phyloP scores from a whole-genome alignment of 495 filamentous ascomycete species.

The Lophiostoma macrostomum region DNA sequence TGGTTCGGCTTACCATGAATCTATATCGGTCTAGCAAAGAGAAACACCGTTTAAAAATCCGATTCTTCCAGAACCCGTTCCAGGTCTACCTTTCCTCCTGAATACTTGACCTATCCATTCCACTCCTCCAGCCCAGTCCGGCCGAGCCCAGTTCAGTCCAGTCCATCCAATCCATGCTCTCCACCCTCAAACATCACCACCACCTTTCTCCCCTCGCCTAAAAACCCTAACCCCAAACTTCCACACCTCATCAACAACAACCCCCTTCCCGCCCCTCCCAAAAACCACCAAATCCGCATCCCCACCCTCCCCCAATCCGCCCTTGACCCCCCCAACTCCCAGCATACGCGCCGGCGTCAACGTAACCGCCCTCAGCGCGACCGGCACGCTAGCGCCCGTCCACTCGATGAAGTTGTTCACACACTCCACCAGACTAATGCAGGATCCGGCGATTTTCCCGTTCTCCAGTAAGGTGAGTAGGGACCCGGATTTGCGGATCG shows the following conservation, averaged over 20 bases:
- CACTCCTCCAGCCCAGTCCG: too few species aligned
- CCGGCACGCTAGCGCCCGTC: slow-evolving; percentile 60
- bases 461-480: slow-evolving; percentile 67
- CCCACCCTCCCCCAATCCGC: slow-evolving; percentile 61
- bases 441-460: slow-evolving; percentile 67
- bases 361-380: slow-evolving; percentile 68
- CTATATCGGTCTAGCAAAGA: too few species aligned
- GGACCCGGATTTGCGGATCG: slow-evolving; percentile 64
- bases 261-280: slow-evolving; percentile 43
- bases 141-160: too few species aligned
- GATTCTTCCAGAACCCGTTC: too few species aligned
- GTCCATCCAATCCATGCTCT: too few species aligned
- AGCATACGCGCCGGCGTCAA: slow-evolving; percentile 71
- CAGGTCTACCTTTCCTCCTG: too few species aligned
- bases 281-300: slow-evolving; percentile 80
- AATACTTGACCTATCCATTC: too few species aligned
- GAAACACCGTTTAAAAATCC: too few species aligned
- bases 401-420: slow-evolving; percentile 76
- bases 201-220: slow-evolving; percentile 13
- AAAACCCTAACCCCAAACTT: slow-evolving; percentile 57
- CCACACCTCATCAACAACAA: slow-evolving; percentile 72
- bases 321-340: slow-evolving; percentile 64
- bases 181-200: too few species aligned
- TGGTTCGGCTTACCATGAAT: too few species aligned
- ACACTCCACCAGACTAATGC: slow-evolving; percentile 72